Conservation (phyloP, 495 filamentous ascomycete species). For the Podospora conica region DNA sequence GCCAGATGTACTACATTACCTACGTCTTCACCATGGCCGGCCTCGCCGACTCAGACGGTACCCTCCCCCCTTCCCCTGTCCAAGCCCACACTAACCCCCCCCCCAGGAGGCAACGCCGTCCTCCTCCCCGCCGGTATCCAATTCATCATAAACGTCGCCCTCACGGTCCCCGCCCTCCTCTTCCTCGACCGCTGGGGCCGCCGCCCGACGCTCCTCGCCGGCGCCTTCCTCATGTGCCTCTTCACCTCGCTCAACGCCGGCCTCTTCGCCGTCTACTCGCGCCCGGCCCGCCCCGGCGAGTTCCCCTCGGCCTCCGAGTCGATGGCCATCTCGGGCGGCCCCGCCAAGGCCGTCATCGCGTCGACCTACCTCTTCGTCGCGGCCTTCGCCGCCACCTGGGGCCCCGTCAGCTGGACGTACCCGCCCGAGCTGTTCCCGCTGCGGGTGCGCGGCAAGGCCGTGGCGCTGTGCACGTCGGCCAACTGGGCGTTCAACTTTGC, state of each 20-base stretch:
- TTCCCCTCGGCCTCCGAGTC: slow-evolving; percentile 38
- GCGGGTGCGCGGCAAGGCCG: slow-evolving; percentile 63
- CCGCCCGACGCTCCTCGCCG: slow-evolving; percentile 56
- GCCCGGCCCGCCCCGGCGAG: slow-evolving; percentile 30
- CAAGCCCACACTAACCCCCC: not conserved
- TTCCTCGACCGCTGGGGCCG: slow-evolving; percentile 57
- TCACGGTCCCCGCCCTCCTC: slow-evolving; percentile 50
- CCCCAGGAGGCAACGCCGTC: slow-evolving; percentile 27
- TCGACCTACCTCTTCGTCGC: slow-evolving; percentile 75
- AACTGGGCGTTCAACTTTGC: slow-evolving; percentile 84
- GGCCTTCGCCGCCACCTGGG: slow-evolving; percentile 69
- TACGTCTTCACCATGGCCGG: slow-evolving; percentile 73
- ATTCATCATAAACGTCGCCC: slow-evolving; percentile 63
- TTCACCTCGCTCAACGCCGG: slow-evolving; percentile 67
- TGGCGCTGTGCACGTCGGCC: slow-evolving; percentile 63
- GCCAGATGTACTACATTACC: slow-evolving; percentile 46
- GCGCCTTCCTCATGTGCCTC: slow-evolving; percentile 60
- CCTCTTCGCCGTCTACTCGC: slow-evolving; percentile 50
- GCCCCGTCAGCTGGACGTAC: slow-evolving; percentile 69
- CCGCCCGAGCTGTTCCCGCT: slow-evolving; percentile 70
- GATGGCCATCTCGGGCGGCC: slow-evolving; percentile 46
- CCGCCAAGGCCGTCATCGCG: slow-evolving; percentile 67
- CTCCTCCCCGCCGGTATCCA: slow-evolving; percentile 66
- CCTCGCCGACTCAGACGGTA: slow-evolving; percentile 39
- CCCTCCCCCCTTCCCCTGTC: no score